Conservation (phyloP, 495 filamentous ascomycete species). For the Cetradonia linearis region DNA sequence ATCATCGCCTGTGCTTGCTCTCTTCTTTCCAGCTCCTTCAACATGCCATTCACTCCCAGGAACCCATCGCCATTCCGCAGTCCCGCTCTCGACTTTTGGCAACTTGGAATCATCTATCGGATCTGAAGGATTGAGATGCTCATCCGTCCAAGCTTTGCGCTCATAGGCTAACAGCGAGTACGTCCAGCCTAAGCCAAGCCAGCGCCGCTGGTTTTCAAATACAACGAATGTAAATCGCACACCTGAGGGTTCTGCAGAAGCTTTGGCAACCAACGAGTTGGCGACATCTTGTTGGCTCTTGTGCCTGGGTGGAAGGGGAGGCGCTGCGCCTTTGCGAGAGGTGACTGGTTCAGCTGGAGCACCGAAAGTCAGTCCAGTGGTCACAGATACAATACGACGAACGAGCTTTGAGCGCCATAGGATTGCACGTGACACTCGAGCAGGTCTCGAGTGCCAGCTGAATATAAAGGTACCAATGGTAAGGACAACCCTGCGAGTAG, state of each 20-base stretch:
- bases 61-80: slow-evolving; percentile 83
- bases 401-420: slow-evolving; percentile 78
- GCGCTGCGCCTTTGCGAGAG: slow-evolving; percentile 23
- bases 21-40: slow-evolving; percentile 58
- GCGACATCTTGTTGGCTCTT: slow-evolving; percentile 37
- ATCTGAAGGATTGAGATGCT: slow-evolving; percentile 74
- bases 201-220: slow-evolving; percentile 93
- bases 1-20: slow-evolving; percentile 43
- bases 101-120: slow-evolving; percentile 74
- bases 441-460: slow-evolving; percentile 84
- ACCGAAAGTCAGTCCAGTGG: slow-evolving; percentile 73
- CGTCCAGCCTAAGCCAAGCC: slow-evolving; percentile 94
- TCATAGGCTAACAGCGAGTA: slow-evolving; percentile 82
- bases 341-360: slow-evolving; percentile 26
- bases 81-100: slow-evolving; percentile 73
- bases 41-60: slow-evolving; percentile 75
- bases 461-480: slow-evolving; percentile 69
- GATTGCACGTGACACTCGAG: slow-evolving; percentile 73
- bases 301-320: slow-evolving; percentile 26
- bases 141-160: slow-evolving; percentile 85
- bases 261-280: slow-evolving; percentile 41
- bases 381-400: slow-evolving; percentile 50
- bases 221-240: slow-evolving; percentile 93
- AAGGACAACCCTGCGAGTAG: slow-evolving; percentile 72
- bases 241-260: slow-evolving; percentile 51